phyloP scores from a whole-genome alignment of 2,329 filamentous ascomycete genomes.

The Aspergillus felis region DNA sequence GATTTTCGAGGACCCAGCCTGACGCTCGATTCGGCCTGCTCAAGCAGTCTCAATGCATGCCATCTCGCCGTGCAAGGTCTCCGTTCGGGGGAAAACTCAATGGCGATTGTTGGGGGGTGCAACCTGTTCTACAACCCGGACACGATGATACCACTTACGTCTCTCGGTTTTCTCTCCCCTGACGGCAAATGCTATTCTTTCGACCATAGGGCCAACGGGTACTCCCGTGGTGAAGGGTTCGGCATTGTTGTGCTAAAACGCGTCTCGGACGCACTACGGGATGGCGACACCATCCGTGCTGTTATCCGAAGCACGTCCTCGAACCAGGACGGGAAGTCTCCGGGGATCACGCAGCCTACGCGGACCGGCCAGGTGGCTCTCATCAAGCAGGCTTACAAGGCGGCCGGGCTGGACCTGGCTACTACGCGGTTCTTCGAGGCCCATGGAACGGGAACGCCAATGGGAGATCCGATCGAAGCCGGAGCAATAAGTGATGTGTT shows the following conservation, averaged over 20 bases:
- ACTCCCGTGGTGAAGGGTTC: constrained; percentile 48
- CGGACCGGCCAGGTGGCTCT: constrained; percentile 32
- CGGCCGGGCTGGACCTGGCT: constrained; percentile 12
- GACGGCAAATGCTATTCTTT: too few species aligned
- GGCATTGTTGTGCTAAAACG: constrained; percentile 47
- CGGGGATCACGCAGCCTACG: constrained; percentile 40
- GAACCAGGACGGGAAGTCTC: constrained; percentile 35
- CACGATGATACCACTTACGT: too few species aligned
- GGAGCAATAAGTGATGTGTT: constrained; percentile 11
- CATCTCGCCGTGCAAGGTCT: too few species aligned
- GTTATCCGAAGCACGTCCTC: constrained; percentile 20
- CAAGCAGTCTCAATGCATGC: too few species aligned
- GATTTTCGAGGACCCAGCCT: too few species aligned
- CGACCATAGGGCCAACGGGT: constrained; percentile 48
- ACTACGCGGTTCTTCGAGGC: constrained; percentile 33
- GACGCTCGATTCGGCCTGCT: constrained; percentile 30
- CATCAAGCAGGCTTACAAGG: constrained; percentile 34
- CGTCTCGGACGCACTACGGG: constrained; percentile 43
- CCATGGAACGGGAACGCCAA: constrained; percentile 40
- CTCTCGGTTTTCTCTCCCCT: too few species aligned
- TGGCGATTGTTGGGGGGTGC: too few species aligned
- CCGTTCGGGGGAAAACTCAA: too few species aligned
- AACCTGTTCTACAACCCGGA: too few species aligned
- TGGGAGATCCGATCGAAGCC: constrained; percentile 18
- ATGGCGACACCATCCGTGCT: constrained; percentile 38